phyloP scores from a whole-genome alignment of 2,329 filamentous ascomycete species.

The Fusarium abutilonis region DNA sequence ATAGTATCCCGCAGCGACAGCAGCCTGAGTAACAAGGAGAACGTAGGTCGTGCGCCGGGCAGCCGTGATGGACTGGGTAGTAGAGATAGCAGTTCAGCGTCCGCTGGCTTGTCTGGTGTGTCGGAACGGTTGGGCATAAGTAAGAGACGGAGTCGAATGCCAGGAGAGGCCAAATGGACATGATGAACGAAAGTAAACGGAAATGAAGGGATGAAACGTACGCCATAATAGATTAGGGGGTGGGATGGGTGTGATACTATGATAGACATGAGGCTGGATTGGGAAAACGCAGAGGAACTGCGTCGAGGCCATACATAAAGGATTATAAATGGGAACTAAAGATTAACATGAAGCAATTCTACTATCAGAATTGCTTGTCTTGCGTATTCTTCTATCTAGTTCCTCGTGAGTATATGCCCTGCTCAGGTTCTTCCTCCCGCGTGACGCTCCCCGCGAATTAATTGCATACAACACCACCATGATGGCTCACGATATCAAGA shows the following conservation, averaged over 20 bases:
- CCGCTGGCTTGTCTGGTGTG: conserved; percentile 28
- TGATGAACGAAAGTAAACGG: conserved; percentile 17
- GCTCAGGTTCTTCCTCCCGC: not conserved
- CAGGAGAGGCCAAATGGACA: conserved; percentile 44
- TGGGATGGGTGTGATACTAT: conserved; percentile 4
- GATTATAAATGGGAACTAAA: conserved; percentile 7
- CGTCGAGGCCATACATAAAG: conserved; percentile 8
- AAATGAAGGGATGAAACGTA: conserved; percentile 10
- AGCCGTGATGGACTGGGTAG: conserved; percentile 42
- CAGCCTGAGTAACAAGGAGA: conserved; percentile 54
- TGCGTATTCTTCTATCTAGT: not conserved
- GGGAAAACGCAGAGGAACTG: conserved; percentile 12
- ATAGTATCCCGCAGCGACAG: conserved; percentile 53
- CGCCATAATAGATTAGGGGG: conserved; percentile 15
- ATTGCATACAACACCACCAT: not conserved
- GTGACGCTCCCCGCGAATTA: not conserved
- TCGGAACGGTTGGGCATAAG: conserved; percentile 26
- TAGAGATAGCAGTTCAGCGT: conserved; percentile 32
- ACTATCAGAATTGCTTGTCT: not conserved
- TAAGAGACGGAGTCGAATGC: conserved; percentile 44
- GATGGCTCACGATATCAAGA: not conserved
- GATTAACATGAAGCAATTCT: conserved; percentile 24
- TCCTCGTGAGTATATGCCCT: not conserved
- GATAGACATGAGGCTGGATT: conserved; percentile 25
- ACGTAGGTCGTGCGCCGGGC: conserved; percentile 42